A percentile compares a stretch with the other conserved stretches of the same genome.
Evolutionary conservation across 2,329 filamentous ascomycete species (phyloP).

Genomic region (Raffaelea ambrosiae): DNA sequence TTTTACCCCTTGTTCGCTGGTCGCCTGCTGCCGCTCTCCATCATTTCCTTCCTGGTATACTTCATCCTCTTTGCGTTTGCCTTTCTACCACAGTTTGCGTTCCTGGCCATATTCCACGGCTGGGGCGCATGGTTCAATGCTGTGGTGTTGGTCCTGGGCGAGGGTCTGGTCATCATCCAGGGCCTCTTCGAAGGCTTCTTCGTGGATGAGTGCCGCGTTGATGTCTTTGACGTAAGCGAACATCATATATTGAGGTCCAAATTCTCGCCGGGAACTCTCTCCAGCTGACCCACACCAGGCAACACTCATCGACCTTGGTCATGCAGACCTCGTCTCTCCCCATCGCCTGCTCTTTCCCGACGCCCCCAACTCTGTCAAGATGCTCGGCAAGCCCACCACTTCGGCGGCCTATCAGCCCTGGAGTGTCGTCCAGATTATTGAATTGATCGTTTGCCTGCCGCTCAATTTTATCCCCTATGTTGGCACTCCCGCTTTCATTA

Average conservation of each 20-base stretch:
- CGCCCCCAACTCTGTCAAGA: slow-evolving; percentile 63
- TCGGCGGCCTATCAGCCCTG: slow-evolving; percentile 79
- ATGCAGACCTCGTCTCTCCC: slow-evolving; percentile 58
- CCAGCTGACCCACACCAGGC: slow-evolving; percentile 28
- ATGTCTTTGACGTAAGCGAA: slow-evolving; percentile 65
- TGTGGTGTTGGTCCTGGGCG: slow-evolving; percentile 77
- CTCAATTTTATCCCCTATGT: slow-evolving; percentile 81
- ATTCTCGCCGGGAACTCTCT: slow-evolving; percentile 2
- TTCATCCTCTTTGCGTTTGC: slow-evolving; percentile 79
- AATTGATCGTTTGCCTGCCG: slow-evolving; percentile 70
- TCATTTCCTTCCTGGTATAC: slow-evolving; percentile 78
- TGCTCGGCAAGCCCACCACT: slow-evolving; percentile 72
- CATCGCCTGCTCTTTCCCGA: slow-evolving; percentile 59
- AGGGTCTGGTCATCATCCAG: slow-evolving; percentile 63
- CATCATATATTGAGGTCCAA: not conserved
- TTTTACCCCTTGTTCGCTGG: slow-evolving; percentile 75
- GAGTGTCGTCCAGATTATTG: slow-evolving; percentile 81
- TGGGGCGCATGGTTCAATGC: slow-evolving; percentile 84
- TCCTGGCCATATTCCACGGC: slow-evolving; percentile 84
- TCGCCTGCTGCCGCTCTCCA: slow-evolving; percentile 68
- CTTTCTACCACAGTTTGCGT: slow-evolving; percentile 81
- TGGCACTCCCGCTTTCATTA: slow-evolving; percentile 76
- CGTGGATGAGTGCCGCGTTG: slow-evolving; percentile 68
- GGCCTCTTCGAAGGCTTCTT: slow-evolving; percentile 72
- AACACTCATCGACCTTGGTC: slow-evolving; percentile 66